Percentiles rank a stretch among this genome's conserved stretches.
Evolutionary conservation across 1,284 basidiomycete genomes (phyloP).

Genomic region (Cutaneotrichosporon sp.): DNA sequence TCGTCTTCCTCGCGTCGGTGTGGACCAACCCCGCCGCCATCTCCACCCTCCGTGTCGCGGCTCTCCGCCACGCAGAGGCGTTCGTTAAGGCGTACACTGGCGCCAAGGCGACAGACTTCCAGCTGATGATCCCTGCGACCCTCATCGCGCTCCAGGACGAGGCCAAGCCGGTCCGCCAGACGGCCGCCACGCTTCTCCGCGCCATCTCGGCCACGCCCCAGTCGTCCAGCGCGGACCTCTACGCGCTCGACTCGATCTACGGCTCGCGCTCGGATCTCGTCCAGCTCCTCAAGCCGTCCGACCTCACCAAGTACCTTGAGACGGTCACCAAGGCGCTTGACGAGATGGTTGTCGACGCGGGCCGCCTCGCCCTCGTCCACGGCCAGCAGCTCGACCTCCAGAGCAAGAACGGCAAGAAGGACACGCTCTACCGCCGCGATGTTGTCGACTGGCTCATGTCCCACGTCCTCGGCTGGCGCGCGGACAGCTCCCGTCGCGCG

Average conservation of each 20-base stretch:
- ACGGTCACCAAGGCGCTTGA: slow-evolving; percentile 61
- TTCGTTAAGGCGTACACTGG: slow-evolving; percentile 57
- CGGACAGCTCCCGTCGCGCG: slow-evolving; percentile 59
- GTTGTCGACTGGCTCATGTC: slow-evolving; percentile 79
- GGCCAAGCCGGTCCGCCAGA: slow-evolving; percentile 61
- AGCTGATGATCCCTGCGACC: slow-evolving; percentile 77
- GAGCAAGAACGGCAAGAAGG: slow-evolving; percentile 60
- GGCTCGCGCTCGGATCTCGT: slow-evolving; percentile 67
- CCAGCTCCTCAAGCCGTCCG: slow-evolving; percentile 75
- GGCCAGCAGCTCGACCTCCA: slow-evolving; percentile 50
- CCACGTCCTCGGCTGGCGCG: slow-evolving; percentile 68
- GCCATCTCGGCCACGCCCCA: slow-evolving; percentile 44
- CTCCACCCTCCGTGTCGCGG: slow-evolving; percentile 61
- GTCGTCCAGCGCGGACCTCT: slow-evolving; percentile 59
- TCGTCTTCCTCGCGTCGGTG: slow-evolving; percentile 77
- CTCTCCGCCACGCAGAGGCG: slow-evolving; percentile 74
- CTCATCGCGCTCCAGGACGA: slow-evolving; percentile 65
- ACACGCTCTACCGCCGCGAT: slow-evolving; percentile 69
- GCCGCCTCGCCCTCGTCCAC: slow-evolving; percentile 67
- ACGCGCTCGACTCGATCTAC: slow-evolving; percentile 81
- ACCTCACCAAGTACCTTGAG: slow-evolving; percentile 68
- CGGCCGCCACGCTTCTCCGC: slow-evolving; percentile 64
- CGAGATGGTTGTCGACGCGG: slow-evolving; percentile 69
- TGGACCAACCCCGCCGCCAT: slow-evolving; percentile 57
- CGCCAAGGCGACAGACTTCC: slow-evolving; percentile 64